Conservation (phyloP, 2,329 filamentous ascomycete species). For the Monosporascus sp. region DNA sequence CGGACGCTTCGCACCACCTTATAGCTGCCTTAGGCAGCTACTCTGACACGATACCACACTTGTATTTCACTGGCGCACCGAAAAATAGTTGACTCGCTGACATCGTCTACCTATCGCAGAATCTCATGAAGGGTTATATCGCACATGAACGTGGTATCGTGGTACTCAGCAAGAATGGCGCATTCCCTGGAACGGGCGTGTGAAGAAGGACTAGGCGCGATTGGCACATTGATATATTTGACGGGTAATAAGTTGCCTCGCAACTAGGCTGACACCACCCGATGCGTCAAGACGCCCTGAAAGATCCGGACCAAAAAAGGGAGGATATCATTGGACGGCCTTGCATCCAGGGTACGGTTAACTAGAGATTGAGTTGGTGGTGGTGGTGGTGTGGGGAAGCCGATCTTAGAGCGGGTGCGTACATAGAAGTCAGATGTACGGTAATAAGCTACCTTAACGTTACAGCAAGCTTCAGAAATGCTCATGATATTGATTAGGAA, state of each 20-base stretch:
- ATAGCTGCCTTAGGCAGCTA: slow-evolving; percentile 3
- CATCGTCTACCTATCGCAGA: slow-evolving; percentile 43
- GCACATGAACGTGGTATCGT: slow-evolving; percentile 84
- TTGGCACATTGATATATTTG: too few relatives aligned
- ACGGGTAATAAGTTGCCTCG: too few relatives aligned
- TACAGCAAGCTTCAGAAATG: too few relatives aligned
- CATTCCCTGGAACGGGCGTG: slow-evolving; percentile 85
- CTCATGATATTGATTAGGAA: too few relatives aligned
- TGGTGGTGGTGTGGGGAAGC: slow-evolving; percentile 7
- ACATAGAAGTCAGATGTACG: too few relatives aligned
- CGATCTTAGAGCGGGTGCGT: slow-evolving; percentile 1
- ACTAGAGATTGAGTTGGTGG: not conserved
- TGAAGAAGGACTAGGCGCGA: slow-evolving; percentile 27
- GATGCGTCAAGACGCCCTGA: not conserved
- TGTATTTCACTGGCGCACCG: slow-evolving; percentile 16
- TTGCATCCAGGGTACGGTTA: slow-evolving; percentile 8
- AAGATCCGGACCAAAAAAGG: slow-evolving; percentile 1
- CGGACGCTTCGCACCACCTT: not conserved
- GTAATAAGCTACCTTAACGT: too few relatives aligned
- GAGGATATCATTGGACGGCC: slow-evolving; percentile 6
- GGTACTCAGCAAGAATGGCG: slow-evolving; percentile 85
- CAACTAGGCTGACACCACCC: too few relatives aligned
- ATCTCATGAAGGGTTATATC: slow-evolving; percentile 97
- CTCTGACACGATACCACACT: not conserved
- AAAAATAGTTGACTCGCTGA: slow-evolving; percentile 28